These are phyloP conservation scores for Coleophoma eucalyptorum DNA, from an alignment of 2,329 filamentous ascomycete genomes.

Conservation along the genomic window DNA sequence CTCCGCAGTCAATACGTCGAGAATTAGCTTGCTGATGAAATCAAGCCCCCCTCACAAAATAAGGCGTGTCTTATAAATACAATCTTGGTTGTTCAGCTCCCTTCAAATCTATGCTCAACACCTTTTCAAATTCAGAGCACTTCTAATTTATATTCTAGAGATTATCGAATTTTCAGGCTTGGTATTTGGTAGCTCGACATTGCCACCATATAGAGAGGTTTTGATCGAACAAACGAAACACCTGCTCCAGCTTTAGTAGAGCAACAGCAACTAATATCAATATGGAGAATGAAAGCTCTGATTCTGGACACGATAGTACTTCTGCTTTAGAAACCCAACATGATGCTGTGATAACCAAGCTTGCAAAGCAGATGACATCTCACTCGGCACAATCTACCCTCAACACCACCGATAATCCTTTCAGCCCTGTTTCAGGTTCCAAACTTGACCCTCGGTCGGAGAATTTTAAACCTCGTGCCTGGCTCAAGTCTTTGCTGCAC, in stretches of 20 bases:
- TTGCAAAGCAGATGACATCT: neutral
- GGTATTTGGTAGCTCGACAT: neutral
- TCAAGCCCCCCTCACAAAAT: neutral
- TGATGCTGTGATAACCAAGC: neutral
- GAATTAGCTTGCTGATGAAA: neutral
- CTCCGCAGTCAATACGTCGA: neutral
- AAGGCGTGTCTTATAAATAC: neutral
- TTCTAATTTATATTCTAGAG: neutral
- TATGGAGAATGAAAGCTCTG: neutral
- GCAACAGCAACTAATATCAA: neutral
- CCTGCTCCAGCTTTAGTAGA: neutral
- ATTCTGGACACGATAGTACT: neutral
- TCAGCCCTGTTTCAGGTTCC: slow-evolving; percentile 39
- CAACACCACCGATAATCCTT: slow-evolving; percentile 35
- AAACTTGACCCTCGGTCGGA: slow-evolving; percentile 45
- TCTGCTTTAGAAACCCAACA: neutral
- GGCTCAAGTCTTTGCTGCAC: slow-evolving; percentile 54
- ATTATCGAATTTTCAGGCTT: neutral
- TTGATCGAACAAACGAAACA: neutral
- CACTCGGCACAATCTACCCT: neutral
- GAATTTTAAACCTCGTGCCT: slow-evolving; percentile 47
- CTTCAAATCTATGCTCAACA: neutral
- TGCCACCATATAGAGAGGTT: neutral
- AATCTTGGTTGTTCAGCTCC: neutral
- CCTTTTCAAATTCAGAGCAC: neutral